Base-by-base conservation (phyloP, 306 rosid species). In the Corylus heterophylla region DNA sequence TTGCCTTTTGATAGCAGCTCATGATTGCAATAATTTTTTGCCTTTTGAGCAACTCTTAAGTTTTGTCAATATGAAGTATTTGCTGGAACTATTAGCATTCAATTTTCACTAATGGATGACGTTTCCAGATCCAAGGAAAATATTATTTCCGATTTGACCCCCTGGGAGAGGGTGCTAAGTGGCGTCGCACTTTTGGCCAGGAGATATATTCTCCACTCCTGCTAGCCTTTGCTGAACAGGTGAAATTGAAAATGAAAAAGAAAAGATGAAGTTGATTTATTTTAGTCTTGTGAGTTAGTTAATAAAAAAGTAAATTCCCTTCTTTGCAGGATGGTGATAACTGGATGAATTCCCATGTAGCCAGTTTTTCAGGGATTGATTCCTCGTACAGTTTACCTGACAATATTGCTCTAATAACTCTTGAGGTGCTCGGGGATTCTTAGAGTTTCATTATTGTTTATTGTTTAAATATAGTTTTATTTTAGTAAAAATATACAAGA, bases 101-200 rank as follows among this genome's bases (percentile, higher is more conserved):
- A 18, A 50, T 45, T 69, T 70, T 79, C 39, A 49, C 59, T 51
- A 54, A 61, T 49, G 74, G 71, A 31, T 35, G 70, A 64, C 48
- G 37, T 31, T n/a, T 79, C 54, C 92, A 95, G 99, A 88, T 93
- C 62, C 80, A 86, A 64, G 99, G 99, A 44, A 95, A 87, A 79
- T 80, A 81, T 76, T 95, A 93, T 79, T 93, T 86, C 88, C 88
- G 94, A 88, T 87, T 95, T 9, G 99, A 95, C 73, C 94, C 92
- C 29, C 68, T 83, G n/a, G 97, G 96, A 81, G 92, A 91, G 78
- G 98, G 99, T 71, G 93, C 94, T 18, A 91, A 86, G 82, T 95
- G 99, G 99, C 96, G 98, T 77, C 94, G 99, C 61, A 81, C 96
- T 74, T 80, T 88, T 82, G 99, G 98, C 68, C 99, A 95, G 82